Conservation (phyloP, 2,329 filamentous ascomycete species). For the Apiospora malaysiana region DNA sequence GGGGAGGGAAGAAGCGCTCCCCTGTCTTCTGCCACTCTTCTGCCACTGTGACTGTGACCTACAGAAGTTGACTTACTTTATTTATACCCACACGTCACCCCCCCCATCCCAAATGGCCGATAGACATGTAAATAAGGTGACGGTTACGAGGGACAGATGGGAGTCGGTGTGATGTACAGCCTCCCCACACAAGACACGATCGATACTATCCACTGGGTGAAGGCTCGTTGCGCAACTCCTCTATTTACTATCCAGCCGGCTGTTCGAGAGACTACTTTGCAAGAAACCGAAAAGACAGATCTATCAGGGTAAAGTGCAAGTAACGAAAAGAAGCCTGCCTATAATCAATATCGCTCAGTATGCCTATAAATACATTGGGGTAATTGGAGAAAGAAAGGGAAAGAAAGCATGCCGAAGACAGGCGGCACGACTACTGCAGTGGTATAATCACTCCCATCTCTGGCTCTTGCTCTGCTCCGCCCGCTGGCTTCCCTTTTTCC, state of each 20-base stretch:
- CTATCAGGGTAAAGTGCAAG: not conserved
- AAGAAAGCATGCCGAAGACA: no score
- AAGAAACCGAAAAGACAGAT: not conserved
- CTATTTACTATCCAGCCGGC: not conserved
- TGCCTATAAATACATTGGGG: constrained; percentile 15
- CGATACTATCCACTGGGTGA: not conserved
- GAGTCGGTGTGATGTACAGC: not conserved
- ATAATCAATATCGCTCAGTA: constrained; percentile 4
- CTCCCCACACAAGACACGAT: not conserved
- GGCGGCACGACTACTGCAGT: not conserved
- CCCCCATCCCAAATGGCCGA: no score
- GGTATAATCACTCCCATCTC: not conserved
- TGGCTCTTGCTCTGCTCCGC: not conserved
- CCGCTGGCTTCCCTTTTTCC: not conserved
- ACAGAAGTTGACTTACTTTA: not conserved
- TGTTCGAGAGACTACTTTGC: not conserved
- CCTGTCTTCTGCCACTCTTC: no score
- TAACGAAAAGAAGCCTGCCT: not conserved
- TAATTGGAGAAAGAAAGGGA: not conserved
- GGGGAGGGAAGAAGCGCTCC: not conserved
- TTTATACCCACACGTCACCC: not conserved
- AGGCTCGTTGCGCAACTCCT: not conserved
- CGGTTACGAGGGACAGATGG: not conserved
- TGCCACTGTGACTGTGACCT: not conserved
- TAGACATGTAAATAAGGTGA: not conserved